Evolutionary conservation across 441 rosid genomes (phyloP).

Genomic region (California macrophylla): DNA sequence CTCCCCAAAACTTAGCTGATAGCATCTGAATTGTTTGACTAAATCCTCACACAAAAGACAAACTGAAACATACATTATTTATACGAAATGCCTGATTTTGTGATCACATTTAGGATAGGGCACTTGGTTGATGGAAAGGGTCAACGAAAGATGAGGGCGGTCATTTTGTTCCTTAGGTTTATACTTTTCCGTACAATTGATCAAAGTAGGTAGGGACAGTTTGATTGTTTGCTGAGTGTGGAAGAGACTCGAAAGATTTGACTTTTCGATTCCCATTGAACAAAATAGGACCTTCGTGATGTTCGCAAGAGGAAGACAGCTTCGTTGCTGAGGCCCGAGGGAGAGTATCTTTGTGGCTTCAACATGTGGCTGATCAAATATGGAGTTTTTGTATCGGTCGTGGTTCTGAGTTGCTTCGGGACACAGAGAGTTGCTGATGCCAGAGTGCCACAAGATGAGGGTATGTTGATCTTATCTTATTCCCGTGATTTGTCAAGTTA

Average conservation of each 20-base stretch:
- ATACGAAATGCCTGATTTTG: not conserved
- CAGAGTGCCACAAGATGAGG: slow-evolving; percentile 6
- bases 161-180: not conserved
- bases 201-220: not conserved
- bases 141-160: not conserved
- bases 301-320: not conserved
- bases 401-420: not conserved
- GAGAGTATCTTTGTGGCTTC: not conserved
- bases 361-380: not conserved
- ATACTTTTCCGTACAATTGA: not conserved
- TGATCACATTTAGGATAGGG: not conserved
- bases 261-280: not conserved
- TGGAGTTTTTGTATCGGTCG: not conserved
- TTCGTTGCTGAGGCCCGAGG: not conserved
- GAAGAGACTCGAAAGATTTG: not conserved
- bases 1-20: not conserved
- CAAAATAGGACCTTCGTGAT: not conserved
- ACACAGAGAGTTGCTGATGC: not conserved
- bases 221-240: not conserved
- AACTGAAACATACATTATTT: not conserved
- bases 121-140: not conserved
- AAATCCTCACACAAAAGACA: not conserved
- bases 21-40: not conserved
- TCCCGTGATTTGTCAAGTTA: not conserved
- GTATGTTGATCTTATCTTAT: not conserved